These are phyloP conservation scores for Trichoderma sp. DNA, from an alignment of 2,329 filamentous ascomycete genomes.

Conservation along the genomic window DNA sequence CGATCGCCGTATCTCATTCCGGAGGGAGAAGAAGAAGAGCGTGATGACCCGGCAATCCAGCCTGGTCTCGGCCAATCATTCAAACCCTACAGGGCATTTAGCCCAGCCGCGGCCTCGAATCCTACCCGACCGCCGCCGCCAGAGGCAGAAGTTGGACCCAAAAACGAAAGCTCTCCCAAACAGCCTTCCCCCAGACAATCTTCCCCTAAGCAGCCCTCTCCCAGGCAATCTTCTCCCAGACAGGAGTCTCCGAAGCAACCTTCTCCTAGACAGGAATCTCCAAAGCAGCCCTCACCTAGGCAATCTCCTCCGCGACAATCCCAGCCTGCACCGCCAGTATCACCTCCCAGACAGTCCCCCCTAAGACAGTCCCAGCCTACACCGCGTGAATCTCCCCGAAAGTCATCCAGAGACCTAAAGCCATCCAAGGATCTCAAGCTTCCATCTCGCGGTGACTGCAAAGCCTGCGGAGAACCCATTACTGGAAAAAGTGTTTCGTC, in stretches of 20 bases:
- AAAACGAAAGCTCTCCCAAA: conserved; percentile 21
- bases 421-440: conserved; percentile 40
- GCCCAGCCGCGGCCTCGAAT: neutral
- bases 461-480: conserved; percentile 75
- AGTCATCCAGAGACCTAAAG: neutral
- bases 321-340: neutral
- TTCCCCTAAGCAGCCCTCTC: neutral
- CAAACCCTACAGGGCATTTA: conserved; percentile 20
- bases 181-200: conserved; percentile 7
- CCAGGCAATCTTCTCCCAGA: neutral
- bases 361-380: neutral
- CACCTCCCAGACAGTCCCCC: neutral
- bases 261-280: neutral
- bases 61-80: conserved; percentile 23
- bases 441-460: conserved; percentile 70
- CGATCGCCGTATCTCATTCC: conserved; percentile 31
- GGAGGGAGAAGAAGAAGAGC: conserved; percentile 22
- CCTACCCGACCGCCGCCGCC: conserved; percentile 5
- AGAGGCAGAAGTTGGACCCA: conserved; percentile 5
- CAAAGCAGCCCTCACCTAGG: neutral
- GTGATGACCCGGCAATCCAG: conserved; percentile 26
- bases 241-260: neutral
- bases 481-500: conserved; percentile 91
- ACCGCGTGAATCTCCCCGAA: conserved; percentile 1
- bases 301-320: neutral